A percentile compares a stretch with the other conserved stretches of the same genome.
Conservation (phyloP, 768 basidiomycete species). For the Xerocomellus intermedius region DNA sequence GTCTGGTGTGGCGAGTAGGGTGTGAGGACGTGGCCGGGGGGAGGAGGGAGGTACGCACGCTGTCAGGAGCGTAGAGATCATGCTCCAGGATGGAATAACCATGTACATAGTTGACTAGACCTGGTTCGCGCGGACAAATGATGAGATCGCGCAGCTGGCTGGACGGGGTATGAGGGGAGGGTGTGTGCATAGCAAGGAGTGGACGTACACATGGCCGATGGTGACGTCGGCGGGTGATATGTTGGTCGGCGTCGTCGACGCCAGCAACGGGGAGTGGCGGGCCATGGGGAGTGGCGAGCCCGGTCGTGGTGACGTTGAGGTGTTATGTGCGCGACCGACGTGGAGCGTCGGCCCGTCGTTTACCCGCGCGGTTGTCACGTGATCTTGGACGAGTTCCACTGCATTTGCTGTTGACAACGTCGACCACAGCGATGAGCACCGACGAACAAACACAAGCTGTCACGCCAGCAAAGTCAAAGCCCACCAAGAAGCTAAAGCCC, state of each 20-base stretch:
- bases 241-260: constrained; percentile 41
- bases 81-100: constrained; percentile 56
- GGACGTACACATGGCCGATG: constrained; percentile 63
- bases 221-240: constrained; percentile 44
- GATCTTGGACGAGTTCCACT: neutral
- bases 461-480: constrained; percentile 23
- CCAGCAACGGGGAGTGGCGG: constrained; percentile 44
- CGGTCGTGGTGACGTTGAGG: constrained; percentile 10
- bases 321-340: neutral
- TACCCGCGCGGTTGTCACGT: constrained; percentile 25
- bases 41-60: constrained; percentile 38
- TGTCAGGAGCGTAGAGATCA: constrained; percentile 46
- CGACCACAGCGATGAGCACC: constrained; percentile 31
- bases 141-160: constrained; percentile 80
- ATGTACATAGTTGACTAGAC: constrained; percentile 63
- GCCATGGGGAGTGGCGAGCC: constrained; percentile 41
- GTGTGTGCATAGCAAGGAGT: constrained; percentile 6
- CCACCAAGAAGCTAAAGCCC: constrained; percentile 74
- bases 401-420: neutral
- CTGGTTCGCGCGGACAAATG: constrained; percentile 66
- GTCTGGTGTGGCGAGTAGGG: constrained; percentile 32
- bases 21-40: constrained; percentile 14
- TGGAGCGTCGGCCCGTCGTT: constrained; percentile 15
- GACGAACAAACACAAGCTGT: constrained; percentile 23
- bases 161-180: constrained; percentile 17